phyloP scores from a whole-genome alignment of 305 asterid genomes.

The Fraxinus dipetala region DNA sequence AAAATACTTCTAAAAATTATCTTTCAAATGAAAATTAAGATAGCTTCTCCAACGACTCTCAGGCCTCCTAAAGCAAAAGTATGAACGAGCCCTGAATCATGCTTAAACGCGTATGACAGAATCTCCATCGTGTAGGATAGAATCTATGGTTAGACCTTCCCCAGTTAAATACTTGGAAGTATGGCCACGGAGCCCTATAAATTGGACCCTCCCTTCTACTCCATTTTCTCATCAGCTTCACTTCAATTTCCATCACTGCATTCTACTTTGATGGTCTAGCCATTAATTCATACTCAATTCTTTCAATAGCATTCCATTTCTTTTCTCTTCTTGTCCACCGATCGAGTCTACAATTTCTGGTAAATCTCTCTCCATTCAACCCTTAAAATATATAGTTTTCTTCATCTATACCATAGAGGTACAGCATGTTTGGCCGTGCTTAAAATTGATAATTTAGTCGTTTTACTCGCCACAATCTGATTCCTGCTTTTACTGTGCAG shows the following conservation, averaged over 20 bases:
- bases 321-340: background rate
- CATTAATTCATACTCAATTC: background rate
- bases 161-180: background rate
- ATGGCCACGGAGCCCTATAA: constrained; percentile 27
- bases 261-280: constrained; percentile 21
- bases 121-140: constrained; percentile 1
- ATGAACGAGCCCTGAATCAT: background rate
- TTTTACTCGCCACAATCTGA: background rate
- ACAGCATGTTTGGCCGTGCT: background rate
- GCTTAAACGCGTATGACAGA: background rate
- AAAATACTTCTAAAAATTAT: no score
- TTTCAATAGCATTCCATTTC: background rate
- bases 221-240: constrained; percentile 27
- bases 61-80: no score
- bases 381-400: background rate
- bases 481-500: constrained; percentile 19
- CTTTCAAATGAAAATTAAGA: no score
- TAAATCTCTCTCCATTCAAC: constrained; percentile 3
- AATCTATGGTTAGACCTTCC: constrained; percentile 29
- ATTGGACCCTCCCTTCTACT: constrained; percentile 19
- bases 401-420: background rate
- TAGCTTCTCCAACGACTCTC: no score
- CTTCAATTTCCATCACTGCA: constrained; percentile 15
- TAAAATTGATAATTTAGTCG: background rate
- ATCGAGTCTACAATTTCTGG: constrained; percentile 10